Conservation (phyloP, 1,139 yeast genomes). For the Hansenula sp. region DNA sequence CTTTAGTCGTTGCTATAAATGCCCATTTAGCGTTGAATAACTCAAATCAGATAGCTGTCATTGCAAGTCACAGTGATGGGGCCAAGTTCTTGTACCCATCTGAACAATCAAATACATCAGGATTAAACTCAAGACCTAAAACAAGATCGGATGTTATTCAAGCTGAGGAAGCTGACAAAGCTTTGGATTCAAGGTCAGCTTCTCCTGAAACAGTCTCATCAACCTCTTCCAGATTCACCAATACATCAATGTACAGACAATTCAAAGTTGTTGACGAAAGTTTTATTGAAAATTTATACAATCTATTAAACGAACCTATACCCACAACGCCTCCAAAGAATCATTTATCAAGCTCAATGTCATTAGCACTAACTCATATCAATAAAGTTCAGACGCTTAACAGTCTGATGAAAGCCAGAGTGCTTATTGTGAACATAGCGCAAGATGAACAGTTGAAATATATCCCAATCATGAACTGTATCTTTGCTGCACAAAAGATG, state of each 20-base stretch:
- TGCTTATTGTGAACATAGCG: conserved; percentile 70
- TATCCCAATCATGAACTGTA: conserved; percentile 92
- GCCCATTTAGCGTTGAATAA: conserved; percentile 86
- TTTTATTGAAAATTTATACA: conserved; percentile 59
- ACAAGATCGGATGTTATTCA: conserved; percentile 1
- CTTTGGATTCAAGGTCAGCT: conserved; percentile 24
- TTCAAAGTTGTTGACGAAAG: conserved; percentile 79
- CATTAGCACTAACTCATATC: conserved; percentile 70
- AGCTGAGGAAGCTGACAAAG: conserved; percentile 8
- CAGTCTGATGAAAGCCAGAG: conserved; percentile 61
- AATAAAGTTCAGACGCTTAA: conserved; percentile 60
- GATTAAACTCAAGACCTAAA: conserved; percentile 8
- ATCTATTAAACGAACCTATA: conserved; percentile 35
- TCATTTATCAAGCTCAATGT: conserved; percentile 21
- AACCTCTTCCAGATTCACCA: conserved; percentile 24
- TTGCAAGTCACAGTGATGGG: conserved; percentile 72
- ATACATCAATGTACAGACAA: conserved; percentile 76
- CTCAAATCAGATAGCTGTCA: conserved; percentile 79
- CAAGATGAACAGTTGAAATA: conserved; percentile 80
- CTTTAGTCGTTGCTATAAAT: conserved; percentile 69
- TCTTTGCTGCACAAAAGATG: conserved; percentile 94
- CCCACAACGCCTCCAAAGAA: conserved; percentile 22
- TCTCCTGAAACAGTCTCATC: conserved; percentile 18
- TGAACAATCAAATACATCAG: conserved; percentile 16
- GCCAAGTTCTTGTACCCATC: conserved; percentile 72